These are phyloP conservation scores for Colletotrichum horii DNA, from an alignment of 2,329 filamentous ascomycete genomes.

Conservation along the genomic window DNA sequence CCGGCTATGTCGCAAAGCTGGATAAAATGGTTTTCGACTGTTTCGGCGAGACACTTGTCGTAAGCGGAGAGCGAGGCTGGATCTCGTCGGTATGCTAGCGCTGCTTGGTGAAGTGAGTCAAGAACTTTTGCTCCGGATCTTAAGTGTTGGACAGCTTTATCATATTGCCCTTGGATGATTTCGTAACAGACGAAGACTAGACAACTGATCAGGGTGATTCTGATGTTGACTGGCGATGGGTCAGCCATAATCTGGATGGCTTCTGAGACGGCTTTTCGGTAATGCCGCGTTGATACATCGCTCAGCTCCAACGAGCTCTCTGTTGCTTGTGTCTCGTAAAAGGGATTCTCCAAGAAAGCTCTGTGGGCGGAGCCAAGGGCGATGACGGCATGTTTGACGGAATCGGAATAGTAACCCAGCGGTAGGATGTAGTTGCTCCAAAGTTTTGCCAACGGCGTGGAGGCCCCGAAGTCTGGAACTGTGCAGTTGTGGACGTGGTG, in stretches of 20 bases:
- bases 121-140: background rate
- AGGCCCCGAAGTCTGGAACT: constrained; percentile 2
- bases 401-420: constrained; percentile 8
- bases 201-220: constrained; percentile 7
- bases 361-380: constrained; percentile 7
- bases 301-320: background rate
- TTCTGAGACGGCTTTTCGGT: constrained; percentile 6
- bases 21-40: background rate
- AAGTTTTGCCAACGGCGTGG: constrained; percentile 1
- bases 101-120: constrained; percentile 7
- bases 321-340: background rate
- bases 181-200: constrained; percentile 14
- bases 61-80: background rate
- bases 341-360: background rate
- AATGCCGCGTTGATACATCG: background rate
- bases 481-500: constrained; percentile 14
- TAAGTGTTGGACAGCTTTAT: constrained; percentile 1
- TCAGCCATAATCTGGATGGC: constrained; percentile 14
- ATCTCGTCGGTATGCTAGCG: background rate
- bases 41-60: background rate
- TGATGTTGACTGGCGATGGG: constrained; percentile 5
- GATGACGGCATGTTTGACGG: constrained; percentile 11
- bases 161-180: constrained; percentile 4
- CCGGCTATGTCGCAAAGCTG: constrained; percentile 7
- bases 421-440: constrained; percentile 17